Conservation (phyloP, 441 rosid genomes). For the Bocquillonia castaneifolia region DNA sequence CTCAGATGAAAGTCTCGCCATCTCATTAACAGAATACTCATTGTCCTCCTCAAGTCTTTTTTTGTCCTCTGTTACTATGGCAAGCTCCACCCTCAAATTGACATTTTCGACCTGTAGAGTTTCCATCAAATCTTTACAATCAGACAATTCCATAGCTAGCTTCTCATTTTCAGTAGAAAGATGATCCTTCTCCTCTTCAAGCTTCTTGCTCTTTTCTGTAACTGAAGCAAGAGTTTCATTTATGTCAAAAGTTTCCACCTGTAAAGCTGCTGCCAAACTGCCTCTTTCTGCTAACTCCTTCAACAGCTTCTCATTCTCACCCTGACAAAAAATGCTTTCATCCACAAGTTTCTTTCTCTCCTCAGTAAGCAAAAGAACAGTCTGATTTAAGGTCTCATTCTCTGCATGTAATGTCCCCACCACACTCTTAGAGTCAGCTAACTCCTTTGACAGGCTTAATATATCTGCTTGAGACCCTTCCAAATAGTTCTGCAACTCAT, state of each 20-base stretch:
- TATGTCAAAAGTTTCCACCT: conserved; percentile 43
- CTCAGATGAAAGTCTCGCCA: conserved; percentile 56
- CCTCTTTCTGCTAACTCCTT: conserved; percentile 57
- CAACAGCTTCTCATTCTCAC: conserved; percentile 53
- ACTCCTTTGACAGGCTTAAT: conserved; percentile 41
- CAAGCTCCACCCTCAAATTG: conserved; percentile 28
- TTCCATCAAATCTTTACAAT: conserved; percentile 28
- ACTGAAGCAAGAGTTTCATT: conserved; percentile 41
- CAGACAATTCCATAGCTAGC: conserved; percentile 27
- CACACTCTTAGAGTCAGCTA: conserved; percentile 42
- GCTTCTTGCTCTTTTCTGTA: conserved; percentile 43
- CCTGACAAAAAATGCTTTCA: conserved; percentile 36
- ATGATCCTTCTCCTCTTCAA: conserved; percentile 54
- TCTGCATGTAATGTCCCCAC: conserved; percentile 43
- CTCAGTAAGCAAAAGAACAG: conserved; percentile 44
- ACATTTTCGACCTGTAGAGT: conserved; percentile 33
- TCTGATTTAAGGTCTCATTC: conserved; percentile 45
- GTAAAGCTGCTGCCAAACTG: conserved; percentile 48
- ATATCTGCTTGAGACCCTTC: conserved; percentile 50
- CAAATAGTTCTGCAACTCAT: conserved; percentile 55
- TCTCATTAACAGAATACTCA: conserved; percentile 30
- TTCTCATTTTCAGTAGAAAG: conserved; percentile 39
- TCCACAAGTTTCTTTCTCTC: conserved; percentile 47
- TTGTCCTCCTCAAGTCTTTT: conserved; percentile 35
- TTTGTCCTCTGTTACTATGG: conserved; percentile 25